phyloP scores from a whole-genome alignment of 2,329 filamentous ascomycete genomes.

The Cladosporium sp. region DNA sequence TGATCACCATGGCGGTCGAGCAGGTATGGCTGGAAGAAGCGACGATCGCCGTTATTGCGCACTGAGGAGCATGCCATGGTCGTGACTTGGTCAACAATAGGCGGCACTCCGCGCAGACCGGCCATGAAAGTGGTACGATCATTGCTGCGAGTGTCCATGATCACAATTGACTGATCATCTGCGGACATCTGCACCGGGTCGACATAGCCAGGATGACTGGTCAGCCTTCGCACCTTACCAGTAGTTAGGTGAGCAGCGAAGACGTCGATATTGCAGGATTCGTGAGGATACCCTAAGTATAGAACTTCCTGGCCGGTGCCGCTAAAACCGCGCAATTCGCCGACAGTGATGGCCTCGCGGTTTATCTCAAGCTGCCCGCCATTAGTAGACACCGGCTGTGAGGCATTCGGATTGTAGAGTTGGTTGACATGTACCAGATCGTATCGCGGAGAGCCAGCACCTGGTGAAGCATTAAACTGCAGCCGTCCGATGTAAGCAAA shows the following conservation, averaged over 20 bases:
- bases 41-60: neutral
- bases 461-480: neutral
- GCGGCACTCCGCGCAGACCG: slow-evolving; percentile 46
- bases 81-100: slow-evolving; percentile 20
- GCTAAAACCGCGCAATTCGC: slow-evolving; percentile 48
- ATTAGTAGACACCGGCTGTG: neutral
- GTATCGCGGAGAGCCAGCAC: neutral
- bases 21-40: neutral
- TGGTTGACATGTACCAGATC: neutral
- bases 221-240: neutral
- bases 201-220: neutral
- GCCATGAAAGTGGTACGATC: slow-evolving; percentile 46
- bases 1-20: neutral
- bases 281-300: slow-evolving; percentile 43
- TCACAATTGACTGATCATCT: slow-evolving; percentile 46
- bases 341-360: neutral
- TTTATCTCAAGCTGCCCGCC: neutral
- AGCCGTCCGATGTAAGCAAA: neutral
- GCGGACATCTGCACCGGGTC: neutral
- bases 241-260: slow-evolving; percentile 42
- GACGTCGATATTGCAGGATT: slow-evolving; percentile 50
- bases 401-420: neutral
- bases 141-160: slow-evolving; percentile 47
- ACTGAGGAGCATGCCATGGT: neutral
- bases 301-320: slow-evolving; percentile 45